Evolutionary conservation across 176 grass and related monocot species (phyloP), one percentile per base, ranked within the genome.

Genomic region (Triticum dicoccoides): DNA sequence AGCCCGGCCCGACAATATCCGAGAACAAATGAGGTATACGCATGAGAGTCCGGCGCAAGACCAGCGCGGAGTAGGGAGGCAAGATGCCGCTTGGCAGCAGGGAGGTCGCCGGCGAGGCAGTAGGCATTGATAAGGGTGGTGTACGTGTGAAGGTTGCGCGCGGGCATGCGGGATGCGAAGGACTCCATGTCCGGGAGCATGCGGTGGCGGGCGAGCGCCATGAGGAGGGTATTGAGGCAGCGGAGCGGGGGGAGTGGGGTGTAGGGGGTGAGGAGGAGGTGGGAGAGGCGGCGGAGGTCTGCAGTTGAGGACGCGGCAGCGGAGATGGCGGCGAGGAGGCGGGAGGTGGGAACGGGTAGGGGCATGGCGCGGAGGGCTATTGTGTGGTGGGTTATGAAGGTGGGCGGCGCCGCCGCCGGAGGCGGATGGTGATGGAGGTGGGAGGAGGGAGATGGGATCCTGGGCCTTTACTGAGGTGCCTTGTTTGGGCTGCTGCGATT

Each of bases 61-160:
- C 90, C 92, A 9, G 84, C 88, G 69, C 64, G 77, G 47, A 97
- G 80, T 49, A 97, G 83, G 27, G 88, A 94, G 30, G 64, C 67
- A 15, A 97, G 88, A 64, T 97, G 91, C 14, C 84, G 42, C 85
- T 95, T 95, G 8, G 95, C 95, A 34, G 88, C 79, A 11, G 63
- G 83, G 82, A 97, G 65, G 75, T 94, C 85, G 61, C 90, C 90
- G 47, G 89, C 84, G 85, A 91, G 91, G 80, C 95, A 97, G 77
- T 91, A 86, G n/a, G 89, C 90, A 86, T 97, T 95, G 81, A 95
- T 91, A 78, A 97, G 91, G 25, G 89, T 95, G 71, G 93, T 95
- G 64, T 95, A 95, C 21, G 92, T 95, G 83, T 61, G 89, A 37
- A 95, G 68, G 84, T 93, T 93, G 51, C 86, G 90, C n/a, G 58